Evolutionary conservation across 352 stramenopile species (phyloP), one percentile per base, ranked within the genome.

Genomic region (Phytophthora ohioensis): DNA sequence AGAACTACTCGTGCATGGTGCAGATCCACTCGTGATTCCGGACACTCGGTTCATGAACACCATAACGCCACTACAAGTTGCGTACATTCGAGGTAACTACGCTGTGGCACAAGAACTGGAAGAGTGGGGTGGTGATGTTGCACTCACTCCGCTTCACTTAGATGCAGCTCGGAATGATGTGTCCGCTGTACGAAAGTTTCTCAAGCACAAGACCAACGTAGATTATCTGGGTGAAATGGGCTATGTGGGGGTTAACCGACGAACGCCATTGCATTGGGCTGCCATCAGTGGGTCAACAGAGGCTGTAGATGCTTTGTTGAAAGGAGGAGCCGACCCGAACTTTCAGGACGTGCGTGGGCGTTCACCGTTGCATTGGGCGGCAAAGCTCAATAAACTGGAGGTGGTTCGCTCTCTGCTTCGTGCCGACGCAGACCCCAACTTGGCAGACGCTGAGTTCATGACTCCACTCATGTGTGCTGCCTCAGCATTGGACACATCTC

Each of bases 31-130:
- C 1, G 73, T 74, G 32, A 82, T 93, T 21, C 83, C 85, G 0
- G 82, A 93, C 13, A 80, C 83, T 30, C 83, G 83, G 27, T 80
- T 79, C 67, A 87, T 88, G 79, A 91, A 92, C 71, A 93, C 85
- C 15, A 63, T 93, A 2, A 92, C 85, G 1, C 84, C 76, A 15
- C 57, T 92, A 13, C 84, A 93, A 59, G 57, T 91, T 5, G 84
- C 85, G 35, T 93, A 91, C 58, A 41, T 93, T 32, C 75, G 84
- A 27, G 83, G 76, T 9, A 91, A 92, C 58, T 90, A 78, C 35
- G 81, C 85, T 2, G 82, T 93, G 2, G 85, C 80, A 1, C 76
- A 84, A n/a, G 86, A 88, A 56, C 69, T 93, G 4, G 86, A 93
- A 54, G 81, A 91, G 5, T 90, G 81, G 82, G 86, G 86, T 30